A percentile compares a stretch with the other conserved stretches of the same genome.
phyloP scores from a whole-genome alignment of 1,139 yeast genomes.

The Candida pseudocylindracea region DNA sequence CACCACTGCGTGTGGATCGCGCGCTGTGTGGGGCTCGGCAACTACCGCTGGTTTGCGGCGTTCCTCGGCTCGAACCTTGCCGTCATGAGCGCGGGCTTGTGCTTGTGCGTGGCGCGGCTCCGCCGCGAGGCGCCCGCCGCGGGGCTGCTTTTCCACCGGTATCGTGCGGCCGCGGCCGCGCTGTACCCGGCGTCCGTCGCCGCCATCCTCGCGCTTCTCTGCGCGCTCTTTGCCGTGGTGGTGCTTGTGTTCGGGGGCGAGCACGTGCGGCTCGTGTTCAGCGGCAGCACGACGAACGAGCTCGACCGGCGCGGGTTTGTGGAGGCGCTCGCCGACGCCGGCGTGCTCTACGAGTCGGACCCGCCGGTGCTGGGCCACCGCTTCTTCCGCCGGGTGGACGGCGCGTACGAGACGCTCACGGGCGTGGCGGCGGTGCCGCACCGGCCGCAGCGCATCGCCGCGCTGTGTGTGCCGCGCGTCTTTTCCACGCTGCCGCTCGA shows the following conservation, averaged over 20 bases:
- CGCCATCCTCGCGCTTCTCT: conserved; percentile 29
- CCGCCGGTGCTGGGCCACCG: too few species aligned
- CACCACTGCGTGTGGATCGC: conserved; percentile 93
- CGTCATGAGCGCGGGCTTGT: conserved; percentile 40
- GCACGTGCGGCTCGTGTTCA: conserved; percentile 38
- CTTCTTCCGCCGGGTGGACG: too few species aligned
- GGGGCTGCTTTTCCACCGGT: not conserved
- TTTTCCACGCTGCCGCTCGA: too few species aligned
- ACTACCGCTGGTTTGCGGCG: conserved; percentile 46
- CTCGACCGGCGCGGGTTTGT: conserved; percentile 49
- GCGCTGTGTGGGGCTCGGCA: conserved; percentile 67
- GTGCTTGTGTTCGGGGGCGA: conserved; percentile 32
- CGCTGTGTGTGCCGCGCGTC: too few species aligned
- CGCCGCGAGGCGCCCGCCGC: not conserved
- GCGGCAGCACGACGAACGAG: conserved; percentile 89
- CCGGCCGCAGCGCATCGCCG: too few species aligned
- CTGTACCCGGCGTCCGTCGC: conserved; percentile 13
- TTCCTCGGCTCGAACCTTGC: conserved; percentile 35
- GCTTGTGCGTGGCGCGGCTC: conserved; percentile 13
- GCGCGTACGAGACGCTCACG: too few species aligned
- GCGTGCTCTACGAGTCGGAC: too few species aligned
- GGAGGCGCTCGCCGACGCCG: too few species aligned
- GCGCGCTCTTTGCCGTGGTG: conserved; percentile 25
- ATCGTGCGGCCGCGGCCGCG: conserved; percentile 1
- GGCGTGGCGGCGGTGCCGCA: too few species aligned